Evolutionary conservation across 202 grass and related monocot genomes (phyloP), one percentile per base, ranked within the genome.

Genomic region (Cymbopogon flexuosus): DNA sequence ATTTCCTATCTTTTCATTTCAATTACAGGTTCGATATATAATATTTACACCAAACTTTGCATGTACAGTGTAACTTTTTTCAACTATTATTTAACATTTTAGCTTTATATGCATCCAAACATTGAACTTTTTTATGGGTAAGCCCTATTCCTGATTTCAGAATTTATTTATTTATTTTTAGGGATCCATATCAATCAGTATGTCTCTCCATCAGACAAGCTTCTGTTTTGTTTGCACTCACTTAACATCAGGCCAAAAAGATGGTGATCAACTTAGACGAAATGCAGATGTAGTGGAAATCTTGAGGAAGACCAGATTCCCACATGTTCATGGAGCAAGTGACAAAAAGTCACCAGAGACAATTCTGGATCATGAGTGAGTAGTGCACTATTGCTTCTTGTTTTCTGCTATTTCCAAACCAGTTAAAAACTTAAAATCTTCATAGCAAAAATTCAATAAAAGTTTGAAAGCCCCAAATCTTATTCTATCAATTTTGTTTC

Each of bases 161-260:
- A 36, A 1, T 39, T 4, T 33, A 3, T 33, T 8, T 31, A 39
- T 54, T 56, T 58, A 45, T 62, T 46, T 70, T 58, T 73, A 97
- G 94, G 94, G 94, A 40, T 97, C 94, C 3, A 97, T 97, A 90
- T 97, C 94, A 51, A 94, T 97, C 45, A 94, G 94, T 73, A 94
- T 97, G 94, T 84, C 83, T 77, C 75, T 97, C 45, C 94, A 97
- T 79, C 87, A 92, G 68, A 97, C 94, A 83, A 97, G 94, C 76
- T 97, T 97, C 71, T 97, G 94, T 45, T 97, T 97, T 85, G 83
- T 97, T 42, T 97, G 94, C 86, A 97, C 89, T 70, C 94, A 97
- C 89, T 92, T 97, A 67, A 97, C 94, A 30, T 97, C 94, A 8
- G 94, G 94, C 63, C 85, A 97, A 63, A 97, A 97, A 22, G 94